A percentile compares a stretch with the other conserved stretches of the same genome.
Evolutionary conservation across 208 protist species (phyloP).

Genomic region (Leishmania aethiopica): DNA sequence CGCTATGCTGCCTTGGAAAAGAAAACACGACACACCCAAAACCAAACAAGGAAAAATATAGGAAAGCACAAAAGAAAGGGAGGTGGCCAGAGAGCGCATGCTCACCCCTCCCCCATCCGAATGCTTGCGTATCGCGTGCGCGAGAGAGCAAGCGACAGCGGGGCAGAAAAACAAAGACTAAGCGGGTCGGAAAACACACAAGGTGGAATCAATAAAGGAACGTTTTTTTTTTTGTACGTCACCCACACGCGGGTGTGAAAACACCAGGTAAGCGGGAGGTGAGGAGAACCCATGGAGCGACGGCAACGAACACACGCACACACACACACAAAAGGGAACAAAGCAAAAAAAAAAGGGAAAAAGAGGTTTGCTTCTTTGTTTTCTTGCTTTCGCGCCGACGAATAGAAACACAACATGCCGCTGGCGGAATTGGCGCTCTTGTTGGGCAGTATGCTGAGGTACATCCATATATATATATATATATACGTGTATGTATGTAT

Average conservation of each 20-base stretch:
- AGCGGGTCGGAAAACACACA: neutral
- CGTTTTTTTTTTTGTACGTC: neutral
- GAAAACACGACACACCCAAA: too few species aligned
- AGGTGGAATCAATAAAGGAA: neutral
- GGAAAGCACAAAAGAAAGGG: too few species aligned
- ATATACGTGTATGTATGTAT: too few species aligned
- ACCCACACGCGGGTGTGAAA: neutral
- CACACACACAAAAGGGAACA: neutral
- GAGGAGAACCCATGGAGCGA: neutral
- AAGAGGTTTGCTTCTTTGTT: neutral
- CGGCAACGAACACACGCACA: neutral
- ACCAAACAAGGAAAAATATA: too few species aligned
- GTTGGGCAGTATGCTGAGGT: too few species aligned
- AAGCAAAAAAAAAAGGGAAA: neutral
- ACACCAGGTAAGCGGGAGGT: neutral
- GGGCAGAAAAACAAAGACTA: neutral
- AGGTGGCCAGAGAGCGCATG: too few species aligned
- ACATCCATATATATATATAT: too few species aligned
- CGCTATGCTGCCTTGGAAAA: neutral
- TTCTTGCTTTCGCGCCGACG: neutral
- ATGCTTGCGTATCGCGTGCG: too few species aligned
- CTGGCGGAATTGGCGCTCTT: too few species aligned
- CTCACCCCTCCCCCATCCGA: too few species aligned
- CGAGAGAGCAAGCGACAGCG: too few species aligned
- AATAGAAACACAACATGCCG: neutral